Evolutionary conservation across 1,139 yeast genomes (phyloP).

Genomic region (Diutina ranongensis): DNA sequence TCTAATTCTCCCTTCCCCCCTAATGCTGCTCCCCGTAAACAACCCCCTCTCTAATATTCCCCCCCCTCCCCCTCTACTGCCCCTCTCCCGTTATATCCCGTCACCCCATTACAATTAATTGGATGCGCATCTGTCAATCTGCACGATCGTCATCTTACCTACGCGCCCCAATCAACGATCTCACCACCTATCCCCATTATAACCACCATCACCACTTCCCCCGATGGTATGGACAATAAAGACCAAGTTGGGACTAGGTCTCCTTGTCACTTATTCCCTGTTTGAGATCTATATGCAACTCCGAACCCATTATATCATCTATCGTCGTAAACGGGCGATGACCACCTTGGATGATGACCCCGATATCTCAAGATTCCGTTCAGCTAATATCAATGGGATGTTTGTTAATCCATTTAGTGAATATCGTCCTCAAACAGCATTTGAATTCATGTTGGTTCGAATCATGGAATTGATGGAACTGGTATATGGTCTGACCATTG

Average conservation of each 20-base stretch:
- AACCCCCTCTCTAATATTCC: too few relatives aligned
- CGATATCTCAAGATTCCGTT: conserved; percentile 25
- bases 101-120: too few relatives aligned
- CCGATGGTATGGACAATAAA: conserved; percentile 3
- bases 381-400: conserved; percentile 61
- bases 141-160: not conserved
- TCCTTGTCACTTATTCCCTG: conserved; percentile 52
- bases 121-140: too few relatives aligned
- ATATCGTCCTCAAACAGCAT: conserved; percentile 79
- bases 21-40: too few relatives aligned
- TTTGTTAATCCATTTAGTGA: conserved; percentile 90
- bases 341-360: conserved; percentile 10
- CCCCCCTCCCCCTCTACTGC: too few relatives aligned
- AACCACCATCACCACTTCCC: too few relatives aligned
- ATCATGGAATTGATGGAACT: conserved; percentile 58
- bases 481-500: conserved; percentile 51
- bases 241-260: conserved; percentile 37
- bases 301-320: conserved; percentile 44
- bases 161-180: not conserved
- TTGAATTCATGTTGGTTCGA: conserved; percentile 70
- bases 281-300: conserved; percentile 54
- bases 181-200: not conserved
- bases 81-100: too few relatives aligned
- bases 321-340: conserved; percentile 22
- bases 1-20: too few relatives aligned